Evolutionary conservation across 2,329 filamentous ascomycete species (phyloP), one percentile per base, ranked within the genome.

Genomic region (Penicillium sp.): DNA sequence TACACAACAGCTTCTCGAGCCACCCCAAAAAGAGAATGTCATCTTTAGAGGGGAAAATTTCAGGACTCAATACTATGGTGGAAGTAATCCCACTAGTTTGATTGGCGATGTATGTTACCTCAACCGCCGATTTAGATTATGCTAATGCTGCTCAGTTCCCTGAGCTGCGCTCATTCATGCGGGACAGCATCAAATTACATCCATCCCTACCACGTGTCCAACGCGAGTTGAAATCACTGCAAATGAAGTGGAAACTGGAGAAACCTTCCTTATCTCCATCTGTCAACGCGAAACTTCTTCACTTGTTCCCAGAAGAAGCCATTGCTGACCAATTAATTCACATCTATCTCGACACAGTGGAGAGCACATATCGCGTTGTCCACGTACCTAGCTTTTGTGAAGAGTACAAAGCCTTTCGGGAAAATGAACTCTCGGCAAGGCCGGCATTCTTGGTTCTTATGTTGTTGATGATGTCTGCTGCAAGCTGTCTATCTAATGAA

Each of bases 21-120:
- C 31, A 7, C 31, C 13, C 4, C 16, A 34, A 6, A n/a, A 34
- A n/a, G 31, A 34, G 6, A 34, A 34, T 7, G 53, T 58, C 7
- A 61, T 62, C 24, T 61, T 63, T n/a, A 56, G 61, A 8, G 61
- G 61, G 2, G 45, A 61, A 46, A 61, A 62, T 42, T 63, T 59
- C 36, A 56, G 46, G 42, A 63, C 61, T 1, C 59, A 60, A 34
- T 63, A 61, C 23, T 63, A 59, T 42, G 61, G 61, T n/a, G 56
- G 59, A 7, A 63, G 58, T 34, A 62, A 63, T 55, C 51, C 61
- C 1, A 56, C 56, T 23, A 58, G 56, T 44, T 28, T 59, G 16
- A 61, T 63, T 23, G 58, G 56, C 15, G 58, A 62, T 54, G 61
- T 63, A 54, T 47, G 56, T 34, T 34, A 4, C 13, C 41, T 12